Evolutionary conservation across 1,139 yeast species (phyloP), one percentile per base, ranked within the genome.

Genomic region (Sugiyamaella pinicola): DNA sequence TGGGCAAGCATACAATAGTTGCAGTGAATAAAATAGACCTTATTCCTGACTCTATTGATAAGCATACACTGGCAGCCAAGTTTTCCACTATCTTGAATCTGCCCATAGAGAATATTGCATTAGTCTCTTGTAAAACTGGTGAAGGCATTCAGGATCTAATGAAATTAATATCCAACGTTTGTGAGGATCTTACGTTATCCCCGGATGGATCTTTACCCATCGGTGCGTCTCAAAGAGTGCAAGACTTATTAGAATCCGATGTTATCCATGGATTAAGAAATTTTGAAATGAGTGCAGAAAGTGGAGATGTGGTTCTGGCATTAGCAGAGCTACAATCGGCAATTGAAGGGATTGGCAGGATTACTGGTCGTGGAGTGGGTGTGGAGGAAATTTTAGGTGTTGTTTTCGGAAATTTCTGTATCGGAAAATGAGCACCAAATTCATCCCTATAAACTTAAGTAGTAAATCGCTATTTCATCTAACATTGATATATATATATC

Each of bases 381-480:
- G 79, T 91, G 0, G 98, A 93, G 64, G 99, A 93, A 65, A 83
- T 95, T 1, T 73, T 95, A 9, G 97, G 95, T 0, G 93, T 87
- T 2, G 95, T 93, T 0, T 93, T 93, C 66, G 84, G 96, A 4
- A 87, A 83, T 59, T 95, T 93, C 66, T 93, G 99, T 69, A 89
- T 93, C 41, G 99, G 99, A 4, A 93, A 93, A 69, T 93, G n/a
- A n/a, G n/a, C n/a, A n/a, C n/a, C n/a, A n/a, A n/a, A n/a, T n/a
- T n/a, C n/a, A n/a, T n/a, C n/a, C n/a, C n/a, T n/a, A n/a, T n/a
- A n/a, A n/a, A n/a, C n/a, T n/a, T n/a, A n/a, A n/a, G n/a, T 9
- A 6, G 31, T 3, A 26, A 26, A 26, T 26, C 31, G 12, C 31
- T 26, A n/a, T 26, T 26, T 26, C n/a, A n/a, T n/a, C n/a, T n/a